Conservation (phyloP, 306 rosid genomes). For the Cucumis sativus region DNA sequence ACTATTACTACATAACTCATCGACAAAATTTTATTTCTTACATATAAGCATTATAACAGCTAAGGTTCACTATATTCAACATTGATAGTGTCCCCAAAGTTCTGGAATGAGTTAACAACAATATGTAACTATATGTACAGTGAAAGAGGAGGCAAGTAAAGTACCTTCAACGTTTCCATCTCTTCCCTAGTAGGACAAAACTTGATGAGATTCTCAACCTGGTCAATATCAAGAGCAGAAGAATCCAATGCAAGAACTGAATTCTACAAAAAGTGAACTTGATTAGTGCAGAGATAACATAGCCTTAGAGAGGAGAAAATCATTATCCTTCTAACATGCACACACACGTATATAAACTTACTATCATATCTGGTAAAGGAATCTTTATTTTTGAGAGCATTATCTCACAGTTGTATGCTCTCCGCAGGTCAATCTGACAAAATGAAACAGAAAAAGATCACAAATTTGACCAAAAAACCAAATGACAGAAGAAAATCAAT, state of each 20-base stretch:
- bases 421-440: conserved; percentile 44
- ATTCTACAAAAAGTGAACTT: conserved; percentile 17
- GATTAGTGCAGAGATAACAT: not conserved
- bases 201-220: conserved; percentile 94
- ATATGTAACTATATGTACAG: not conserved
- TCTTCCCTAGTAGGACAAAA: conserved; percentile 96
- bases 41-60: not conserved
- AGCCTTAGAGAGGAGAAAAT: not conserved
- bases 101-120: not conserved
- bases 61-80: not conserved
- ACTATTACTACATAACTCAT: not conserved
- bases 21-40: not conserved
- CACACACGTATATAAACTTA: conserved; percentile 9
- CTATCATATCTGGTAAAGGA: conserved; percentile 47
- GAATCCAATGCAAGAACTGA: conserved; percentile 57
- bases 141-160: not conserved
- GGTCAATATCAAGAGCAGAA: conserved; percentile 55
- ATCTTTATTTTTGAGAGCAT: conserved; percentile 53
- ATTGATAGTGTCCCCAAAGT: not conserved
- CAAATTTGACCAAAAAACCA: not conserved
- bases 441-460: conserved; percentile 5
- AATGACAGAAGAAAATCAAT: not conserved
- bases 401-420: conserved; percentile 54
- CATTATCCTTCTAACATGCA: not conserved
- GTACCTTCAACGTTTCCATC: conserved; percentile 82